A percentile compares a stretch with the other conserved stretches of the same genome.
Conservation (phyloP, 148 eudicot species). For the Polygonum aviculare region DNA sequence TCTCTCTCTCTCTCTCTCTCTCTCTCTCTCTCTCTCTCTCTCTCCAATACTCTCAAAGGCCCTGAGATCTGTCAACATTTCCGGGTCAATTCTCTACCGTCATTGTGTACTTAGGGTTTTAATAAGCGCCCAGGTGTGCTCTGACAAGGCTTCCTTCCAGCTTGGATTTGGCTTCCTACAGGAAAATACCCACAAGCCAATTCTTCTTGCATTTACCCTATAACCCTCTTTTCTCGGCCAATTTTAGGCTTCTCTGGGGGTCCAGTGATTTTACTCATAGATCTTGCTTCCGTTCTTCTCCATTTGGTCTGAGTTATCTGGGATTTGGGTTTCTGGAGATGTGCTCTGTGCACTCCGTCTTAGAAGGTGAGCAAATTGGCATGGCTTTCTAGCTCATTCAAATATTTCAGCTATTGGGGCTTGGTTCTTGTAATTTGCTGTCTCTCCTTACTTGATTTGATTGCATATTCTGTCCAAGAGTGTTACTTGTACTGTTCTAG, state of each 20-base stretch:
- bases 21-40: slow-evolving; percentile 17
- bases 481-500: not conserved
- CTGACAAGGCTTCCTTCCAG: slow-evolving; percentile 31
- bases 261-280: slow-evolving; percentile 12
- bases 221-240: not conserved
- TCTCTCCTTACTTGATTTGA: not conserved
- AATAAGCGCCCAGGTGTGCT: slow-evolving; percentile 19
- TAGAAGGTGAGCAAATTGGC: slow-evolving; percentile 18
- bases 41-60: not conserved
- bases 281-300: slow-evolving; percentile 22
- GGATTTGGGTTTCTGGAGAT: slow-evolving; percentile 25
- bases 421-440: slow-evolving; percentile 1
- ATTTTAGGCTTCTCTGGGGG: slow-evolving; percentile 16
- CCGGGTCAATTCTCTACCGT: not conserved
- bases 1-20: slow-evolving; percentile 16
- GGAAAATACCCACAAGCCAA: not conserved
- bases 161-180: slow-evolving; percentile 25
- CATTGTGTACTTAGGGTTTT: slow-evolving; percentile 9
- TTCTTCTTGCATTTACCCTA: not conserved
- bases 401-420: not conserved
- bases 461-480: not conserved
- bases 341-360: not conserved
- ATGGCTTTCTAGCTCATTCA: not conserved
- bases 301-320: slow-evolving; percentile 13
- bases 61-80: not conserved